Percentiles rank a stretch among this genome's conserved stretches.
Conservation (phyloP, 345 rosid species). For the Rhizophora apiculata region DNA sequence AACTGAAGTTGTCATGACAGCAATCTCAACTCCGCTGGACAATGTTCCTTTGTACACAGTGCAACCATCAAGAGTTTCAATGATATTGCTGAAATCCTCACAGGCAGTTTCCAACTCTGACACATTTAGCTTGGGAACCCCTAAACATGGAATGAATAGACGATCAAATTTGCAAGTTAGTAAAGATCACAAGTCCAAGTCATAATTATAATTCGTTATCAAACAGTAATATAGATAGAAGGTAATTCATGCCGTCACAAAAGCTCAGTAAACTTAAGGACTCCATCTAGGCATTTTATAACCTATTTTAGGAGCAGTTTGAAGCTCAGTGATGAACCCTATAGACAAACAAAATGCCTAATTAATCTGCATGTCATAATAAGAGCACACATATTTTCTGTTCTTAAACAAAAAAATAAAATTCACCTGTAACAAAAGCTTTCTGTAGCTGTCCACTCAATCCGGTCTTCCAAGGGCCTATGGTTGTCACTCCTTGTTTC, state of each 20-base stretch:
- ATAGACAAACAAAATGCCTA: not conserved
- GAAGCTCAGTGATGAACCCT: too few relatives aligned
- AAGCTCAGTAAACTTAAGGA: too few relatives aligned
- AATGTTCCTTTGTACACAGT: slow-evolving; percentile 86
- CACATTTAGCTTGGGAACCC: slow-evolving; percentile 89
- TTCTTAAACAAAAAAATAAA: not conserved
- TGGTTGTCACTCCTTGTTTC: slow-evolving; percentile 50
- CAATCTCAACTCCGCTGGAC: slow-evolving; percentile 96
- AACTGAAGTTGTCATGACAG: slow-evolving; percentile 56
- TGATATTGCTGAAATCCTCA: slow-evolving; percentile 96
- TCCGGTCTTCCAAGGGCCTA: slow-evolving; percentile 94
- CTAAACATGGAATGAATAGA: slow-evolving; percentile 31
- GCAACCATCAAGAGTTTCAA: slow-evolving; percentile 51
- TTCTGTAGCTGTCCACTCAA: slow-evolving; percentile 93
- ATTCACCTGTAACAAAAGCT: slow-evolving; percentile 78
- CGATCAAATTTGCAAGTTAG: not conserved
- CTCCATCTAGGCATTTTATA: too few relatives aligned
- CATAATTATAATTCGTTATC: not conserved
- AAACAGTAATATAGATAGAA: not conserved
- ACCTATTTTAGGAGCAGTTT: too few relatives aligned
- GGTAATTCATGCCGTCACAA: too few relatives aligned
- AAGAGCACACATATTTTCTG: not conserved
- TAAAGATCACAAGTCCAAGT: not conserved
- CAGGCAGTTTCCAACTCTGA: slow-evolving; percentile 90
- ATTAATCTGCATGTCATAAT: not conserved